Conservation (phyloP, 148 eudicot species). For the Cornus florida region DNA sequence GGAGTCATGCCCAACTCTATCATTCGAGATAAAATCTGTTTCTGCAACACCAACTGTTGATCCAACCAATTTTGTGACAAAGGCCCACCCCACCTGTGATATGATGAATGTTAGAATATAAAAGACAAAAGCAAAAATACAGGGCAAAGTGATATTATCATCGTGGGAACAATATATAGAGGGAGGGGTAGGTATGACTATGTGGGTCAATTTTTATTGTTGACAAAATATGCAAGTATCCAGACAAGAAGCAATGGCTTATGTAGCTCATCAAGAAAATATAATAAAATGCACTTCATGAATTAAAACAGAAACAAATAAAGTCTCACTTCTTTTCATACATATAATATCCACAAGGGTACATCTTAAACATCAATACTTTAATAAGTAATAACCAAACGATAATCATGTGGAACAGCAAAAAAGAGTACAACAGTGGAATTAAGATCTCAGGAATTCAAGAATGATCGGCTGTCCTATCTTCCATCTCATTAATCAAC, state of each 20-base stretch:
- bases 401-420: too few species aligned
- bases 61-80: slow-evolving; percentile 86
- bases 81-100: slow-evolving; percentile 97
- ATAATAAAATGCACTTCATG: background rate
- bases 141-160: background rate
- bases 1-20: slow-evolving; percentile 95
- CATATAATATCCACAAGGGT: too few species aligned
- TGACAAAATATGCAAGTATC: too few species aligned
- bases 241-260: too few species aligned
- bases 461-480: background rate
- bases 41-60: slow-evolving; percentile 81
- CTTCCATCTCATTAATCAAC: background rate
- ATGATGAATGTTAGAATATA: background rate
- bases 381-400: too few species aligned
- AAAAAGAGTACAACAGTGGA: background rate
- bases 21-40: slow-evolving; percentile 82
- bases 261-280: background rate
- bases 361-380: too few species aligned
- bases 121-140: slow-evolving; percentile 11
- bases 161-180: background rate
- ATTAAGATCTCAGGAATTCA: background rate
- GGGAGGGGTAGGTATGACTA: background rate
- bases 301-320: too few species aligned
- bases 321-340: too few species aligned
- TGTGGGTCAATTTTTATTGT: background rate